Base-by-base conservation (phyloP, 2,329 filamentous ascomycete genomes). In the Cladosporium colombiae region DNA sequence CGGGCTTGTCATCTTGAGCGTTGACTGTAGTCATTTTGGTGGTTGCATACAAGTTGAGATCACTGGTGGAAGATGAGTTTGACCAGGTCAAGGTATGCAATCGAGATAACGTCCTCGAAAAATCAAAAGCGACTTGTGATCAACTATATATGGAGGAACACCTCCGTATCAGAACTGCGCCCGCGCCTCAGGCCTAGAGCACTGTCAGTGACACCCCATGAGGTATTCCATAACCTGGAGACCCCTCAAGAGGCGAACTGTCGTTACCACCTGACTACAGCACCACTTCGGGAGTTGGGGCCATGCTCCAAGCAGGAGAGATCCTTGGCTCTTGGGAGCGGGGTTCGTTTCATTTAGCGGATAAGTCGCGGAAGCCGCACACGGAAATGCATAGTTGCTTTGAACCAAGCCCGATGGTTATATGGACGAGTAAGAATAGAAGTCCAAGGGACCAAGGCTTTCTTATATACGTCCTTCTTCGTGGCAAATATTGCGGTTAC, bases 1-100 rank as follows among this genome's bases (percentile, higher is more conserved):
- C 58, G 33, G 58, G 58, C 81, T 86, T 13, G 74, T 86, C 50
- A 87, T 85, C 14, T 84, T 85, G n/a, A 82, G 86, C 69, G 31
- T 57, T 57, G 27, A 21, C 14, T 57, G 55, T 25, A 35, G 55
- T 35, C 55, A 58, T 58, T 7, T 23, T 58, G 29, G 33, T 21
- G 10, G 8, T 11, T 13, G n/a, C n/a, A 46, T 23, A n/a, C 40
- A 46, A 8, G 8, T 21, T 46, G 2, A 46, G n/a, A 10, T 13
- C 40, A 23, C 49, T 29, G 25, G 23, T 8, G 49, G 5, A 53
- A 29, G 49, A 53, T 8, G 23, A 29, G 16, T 1, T 53, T 29
- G 40, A 46, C n/a, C 8, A 21, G 10, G n/a, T 46, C 40, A 46
- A 46, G n/a, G n/a, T 46, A 46, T 46, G n/a, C 5, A 46, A 21